phyloP scores from a whole-genome alignment of 1,284 basidiomycete species.

The Trichosporon sp. region DNA sequence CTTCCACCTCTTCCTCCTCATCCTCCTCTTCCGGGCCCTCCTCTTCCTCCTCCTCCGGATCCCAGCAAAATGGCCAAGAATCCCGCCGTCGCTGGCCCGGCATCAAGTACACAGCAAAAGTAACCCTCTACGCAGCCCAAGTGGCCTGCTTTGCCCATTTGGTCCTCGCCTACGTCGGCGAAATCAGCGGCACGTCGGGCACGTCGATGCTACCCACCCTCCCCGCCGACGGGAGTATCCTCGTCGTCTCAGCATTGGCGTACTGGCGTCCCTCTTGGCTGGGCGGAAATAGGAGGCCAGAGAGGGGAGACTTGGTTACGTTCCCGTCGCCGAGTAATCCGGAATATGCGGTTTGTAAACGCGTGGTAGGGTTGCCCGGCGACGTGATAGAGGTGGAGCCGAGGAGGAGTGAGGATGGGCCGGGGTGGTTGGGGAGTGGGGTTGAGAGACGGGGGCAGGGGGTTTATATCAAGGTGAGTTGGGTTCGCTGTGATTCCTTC shows the following conservation, averaged over 20 bases:
- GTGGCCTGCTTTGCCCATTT: constrained; percentile 27
- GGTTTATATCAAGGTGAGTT: background rate
- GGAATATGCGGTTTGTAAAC: constrained; percentile 70
- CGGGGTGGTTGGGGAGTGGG: constrained; percentile 42
- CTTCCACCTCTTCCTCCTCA: too few relatives aligned
- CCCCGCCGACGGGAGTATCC: constrained; percentile 46
- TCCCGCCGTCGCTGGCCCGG: background rate
- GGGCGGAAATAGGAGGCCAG: constrained; percentile 36
- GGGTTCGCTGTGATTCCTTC: too few relatives aligned
- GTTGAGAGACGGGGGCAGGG: background rate
- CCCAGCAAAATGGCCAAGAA: too few relatives aligned
- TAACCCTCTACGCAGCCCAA: background rate
- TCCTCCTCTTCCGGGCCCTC: too few relatives aligned
- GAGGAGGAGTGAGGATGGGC: constrained; percentile 32
- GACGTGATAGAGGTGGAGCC: constrained; percentile 84
- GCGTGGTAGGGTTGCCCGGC: constrained; percentile 82
- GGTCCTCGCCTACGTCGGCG: constrained; percentile 32
- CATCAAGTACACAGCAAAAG: background rate
- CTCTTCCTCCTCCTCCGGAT: too few relatives aligned
- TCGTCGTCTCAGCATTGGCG: constrained; percentile 54
- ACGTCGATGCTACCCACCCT: background rate
- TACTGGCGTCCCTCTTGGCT: constrained; percentile 30
- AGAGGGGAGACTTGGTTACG: constrained; percentile 76
- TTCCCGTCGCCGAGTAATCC: constrained; percentile 67
- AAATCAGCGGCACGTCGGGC: constrained; percentile 31